phyloP scores from a whole-genome alignment of 1,139 yeast genomes.

The Sugiyamaella sp. region DNA sequence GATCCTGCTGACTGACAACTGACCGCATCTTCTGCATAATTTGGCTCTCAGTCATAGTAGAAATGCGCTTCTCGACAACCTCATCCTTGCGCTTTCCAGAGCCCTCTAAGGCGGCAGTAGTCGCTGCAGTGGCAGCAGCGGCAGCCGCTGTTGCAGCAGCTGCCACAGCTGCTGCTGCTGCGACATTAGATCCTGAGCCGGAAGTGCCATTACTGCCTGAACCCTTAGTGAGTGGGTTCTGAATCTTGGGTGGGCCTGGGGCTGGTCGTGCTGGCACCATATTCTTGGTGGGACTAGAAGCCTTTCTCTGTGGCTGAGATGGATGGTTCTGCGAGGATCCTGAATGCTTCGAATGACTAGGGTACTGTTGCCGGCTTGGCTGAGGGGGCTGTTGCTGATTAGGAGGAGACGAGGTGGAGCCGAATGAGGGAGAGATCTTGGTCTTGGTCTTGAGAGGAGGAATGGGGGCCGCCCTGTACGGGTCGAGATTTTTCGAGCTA shows the following conservation, averaged over 20 bases:
- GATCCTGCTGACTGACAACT: conserved; percentile 83
- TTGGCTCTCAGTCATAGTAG: conserved; percentile 83
- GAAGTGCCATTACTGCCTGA: conserved; percentile 7
- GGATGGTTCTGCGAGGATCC: conserved; percentile 6
- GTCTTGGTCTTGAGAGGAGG: conserved; percentile 28
- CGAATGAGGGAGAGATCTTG: conserved; percentile 11
- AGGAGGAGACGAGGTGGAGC: conserved; percentile 9
- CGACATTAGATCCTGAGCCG: conserved; percentile 14
- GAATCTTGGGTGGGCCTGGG: conserved; percentile 11
- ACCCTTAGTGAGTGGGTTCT: conserved; percentile 9
- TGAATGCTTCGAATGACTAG: background rate
- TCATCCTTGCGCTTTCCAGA: conserved; percentile 28
- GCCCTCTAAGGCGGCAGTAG: conserved; percentile 36
- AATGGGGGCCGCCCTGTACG: conserved; percentile 21
- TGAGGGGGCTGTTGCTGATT: conserved; percentile 18
- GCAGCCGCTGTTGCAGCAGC: conserved; percentile 28
- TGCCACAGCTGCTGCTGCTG: conserved; percentile 32
- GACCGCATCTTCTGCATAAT: conserved; percentile 80
- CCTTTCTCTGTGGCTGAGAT: conserved; percentile 17
- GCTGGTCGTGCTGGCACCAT: conserved; percentile 22
- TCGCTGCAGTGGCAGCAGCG: conserved; percentile 40
- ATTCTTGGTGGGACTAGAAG: conserved; percentile 13
- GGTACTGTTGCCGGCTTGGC: conserved; percentile 14
- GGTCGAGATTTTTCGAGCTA: conserved; percentile 13
- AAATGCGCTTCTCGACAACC: conserved; percentile 60